Percentiles rank a stretch among this genome's conserved stretches.
Evolutionary conservation across 2,329 filamentous ascomycete genomes (phyloP).

Genomic region (Epichloe scottii): DNA sequence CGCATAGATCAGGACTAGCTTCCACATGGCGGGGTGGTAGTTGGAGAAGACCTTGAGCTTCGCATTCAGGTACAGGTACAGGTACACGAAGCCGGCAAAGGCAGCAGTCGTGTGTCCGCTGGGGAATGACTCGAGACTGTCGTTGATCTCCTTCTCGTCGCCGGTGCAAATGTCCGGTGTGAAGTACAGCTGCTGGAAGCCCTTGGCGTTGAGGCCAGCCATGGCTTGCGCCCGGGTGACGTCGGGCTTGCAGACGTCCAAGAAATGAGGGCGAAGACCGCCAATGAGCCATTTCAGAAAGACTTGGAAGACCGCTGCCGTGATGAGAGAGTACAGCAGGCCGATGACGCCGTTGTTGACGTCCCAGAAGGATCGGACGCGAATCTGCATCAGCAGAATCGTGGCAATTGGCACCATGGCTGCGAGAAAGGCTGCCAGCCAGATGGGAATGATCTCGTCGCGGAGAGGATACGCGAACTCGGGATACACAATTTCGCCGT

Average conservation of each 20-base stretch:
- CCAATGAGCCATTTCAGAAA: constrained; percentile 67
- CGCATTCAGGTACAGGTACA: constrained; percentile 64
- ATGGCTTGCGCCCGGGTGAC: constrained; percentile 8
- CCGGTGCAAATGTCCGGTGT: constrained; percentile 59
- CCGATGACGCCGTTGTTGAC: constrained; percentile 60
- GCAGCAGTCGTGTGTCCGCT: constrained; percentile 63
- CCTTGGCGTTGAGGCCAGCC: constrained; percentile 33
- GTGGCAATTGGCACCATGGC: constrained; percentile 51
- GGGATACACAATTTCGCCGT: constrained; percentile 57
- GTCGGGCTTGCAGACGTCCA: constrained; percentile 53
- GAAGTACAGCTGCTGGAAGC: constrained; percentile 51
- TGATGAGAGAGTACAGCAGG: constrained; percentile 56
- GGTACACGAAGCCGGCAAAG: constrained; percentile 58
- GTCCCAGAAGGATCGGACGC: constrained; percentile 56
- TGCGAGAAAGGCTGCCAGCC: constrained; percentile 54
- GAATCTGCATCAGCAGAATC: constrained; percentile 54
- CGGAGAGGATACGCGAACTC: constrained; percentile 60
- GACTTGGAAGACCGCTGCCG: constrained; percentile 63
- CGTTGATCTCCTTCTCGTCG: constrained; percentile 50
- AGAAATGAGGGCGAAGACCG: constrained; percentile 59
- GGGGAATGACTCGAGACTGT: constrained; percentile 58
- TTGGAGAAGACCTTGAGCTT: constrained; percentile 66
- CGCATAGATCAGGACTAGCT: constrained; percentile 50
- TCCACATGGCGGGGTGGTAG: constrained; percentile 65
- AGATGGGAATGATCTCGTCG: constrained; percentile 60